Evolutionary conservation across 2,329 filamentous ascomycete genomes (phyloP).

Genomic region (Ceratocystis diversiconidia): DNA sequence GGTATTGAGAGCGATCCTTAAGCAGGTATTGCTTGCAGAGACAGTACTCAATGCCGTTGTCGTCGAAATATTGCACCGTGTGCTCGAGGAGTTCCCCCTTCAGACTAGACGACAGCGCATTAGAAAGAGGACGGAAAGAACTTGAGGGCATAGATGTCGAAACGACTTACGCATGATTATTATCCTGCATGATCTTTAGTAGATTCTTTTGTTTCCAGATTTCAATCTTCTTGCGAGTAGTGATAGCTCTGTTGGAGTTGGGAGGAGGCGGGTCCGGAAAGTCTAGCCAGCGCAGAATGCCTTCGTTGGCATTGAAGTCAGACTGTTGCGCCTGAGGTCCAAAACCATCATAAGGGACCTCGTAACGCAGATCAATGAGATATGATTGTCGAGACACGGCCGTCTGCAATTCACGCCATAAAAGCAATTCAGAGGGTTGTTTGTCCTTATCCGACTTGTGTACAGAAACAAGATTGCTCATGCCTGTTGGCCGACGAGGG

Average conservation of each 20-base stretch:
- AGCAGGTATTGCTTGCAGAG: conserved; percentile 35
- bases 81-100: conserved; percentile 41
- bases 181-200: conserved; percentile 35
- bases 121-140: background rate
- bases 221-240: conserved; percentile 42
- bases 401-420: conserved; percentile 42
- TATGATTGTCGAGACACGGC: conserved; percentile 44
- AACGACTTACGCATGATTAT: conserved; percentile 35
- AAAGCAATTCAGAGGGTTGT: background rate
- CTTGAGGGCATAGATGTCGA: background rate
- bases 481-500: conserved; percentile 31
- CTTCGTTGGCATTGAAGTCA: conserved; percentile 32
- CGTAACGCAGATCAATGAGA: conserved; percentile 40
- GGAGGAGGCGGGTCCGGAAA: conserved; percentile 44
- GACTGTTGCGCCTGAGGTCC: conserved; percentile 27
- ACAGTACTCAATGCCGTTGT: conserved; percentile 34
- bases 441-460: conserved; percentile 27
- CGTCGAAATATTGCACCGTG: conserved; percentile 39
- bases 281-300: conserved; percentile 44
- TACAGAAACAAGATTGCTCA: conserved; percentile 27
- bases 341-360: conserved; percentile 32
- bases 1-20: conserved; percentile 25
- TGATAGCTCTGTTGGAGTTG: conserved; percentile 29
- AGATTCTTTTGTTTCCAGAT: conserved; percentile 39
- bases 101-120: conserved; percentile 27